Conservation (phyloP, 1,284 basidiomycete genomes). For the Apiotrichum gracile region DNA sequence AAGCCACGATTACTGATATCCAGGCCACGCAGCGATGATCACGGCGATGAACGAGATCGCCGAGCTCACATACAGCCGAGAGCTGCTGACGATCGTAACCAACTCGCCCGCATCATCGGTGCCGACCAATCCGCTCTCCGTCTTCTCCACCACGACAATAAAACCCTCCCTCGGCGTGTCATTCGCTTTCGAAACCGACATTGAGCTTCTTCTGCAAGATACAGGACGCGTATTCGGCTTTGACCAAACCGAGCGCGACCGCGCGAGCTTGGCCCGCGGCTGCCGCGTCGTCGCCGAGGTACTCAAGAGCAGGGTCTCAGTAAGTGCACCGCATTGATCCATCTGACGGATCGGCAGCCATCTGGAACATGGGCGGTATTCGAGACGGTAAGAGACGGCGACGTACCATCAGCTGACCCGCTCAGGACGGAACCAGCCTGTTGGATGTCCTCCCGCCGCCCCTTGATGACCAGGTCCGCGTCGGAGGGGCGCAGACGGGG, state of each 20-base stretch:
- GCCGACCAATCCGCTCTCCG: conserved; percentile 33
- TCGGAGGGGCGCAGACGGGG: conserved; percentile 27
- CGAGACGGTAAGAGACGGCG: conserved; percentile 35
- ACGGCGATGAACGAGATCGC: conserved; percentile 39
- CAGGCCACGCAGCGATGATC: conserved; percentile 43
- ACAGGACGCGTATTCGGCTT: conserved; percentile 40
- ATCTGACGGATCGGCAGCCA: conserved; percentile 17
- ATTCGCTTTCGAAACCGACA: conserved; percentile 35
- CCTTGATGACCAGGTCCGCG: conserved; percentile 24
- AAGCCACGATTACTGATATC: too few species aligned
- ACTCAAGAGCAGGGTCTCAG: conserved; percentile 38
- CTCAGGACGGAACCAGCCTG: conserved; percentile 33
- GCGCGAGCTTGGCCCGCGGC: conserved; percentile 24
- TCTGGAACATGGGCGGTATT: conserved; percentile 39
- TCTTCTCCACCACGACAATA: conserved; percentile 36
- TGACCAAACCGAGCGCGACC: conserved; percentile 38
- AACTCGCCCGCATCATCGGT: conserved; percentile 29
- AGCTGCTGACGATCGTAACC: conserved; percentile 28
- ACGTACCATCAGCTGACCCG: conserved; percentile 6
- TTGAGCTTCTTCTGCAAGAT: conserved; percentile 40
- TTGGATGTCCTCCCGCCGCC: conserved; percentile 32
- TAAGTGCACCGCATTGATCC: conserved; percentile 12
- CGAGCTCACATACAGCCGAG: conserved; percentile 24
- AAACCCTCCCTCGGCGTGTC: conserved; percentile 40
- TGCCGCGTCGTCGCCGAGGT: conserved; percentile 41